These are phyloP conservation scores for Syzygium grande DNA, from an alignment of 345 rosid genomes.

Conservation along the genomic window DNA sequence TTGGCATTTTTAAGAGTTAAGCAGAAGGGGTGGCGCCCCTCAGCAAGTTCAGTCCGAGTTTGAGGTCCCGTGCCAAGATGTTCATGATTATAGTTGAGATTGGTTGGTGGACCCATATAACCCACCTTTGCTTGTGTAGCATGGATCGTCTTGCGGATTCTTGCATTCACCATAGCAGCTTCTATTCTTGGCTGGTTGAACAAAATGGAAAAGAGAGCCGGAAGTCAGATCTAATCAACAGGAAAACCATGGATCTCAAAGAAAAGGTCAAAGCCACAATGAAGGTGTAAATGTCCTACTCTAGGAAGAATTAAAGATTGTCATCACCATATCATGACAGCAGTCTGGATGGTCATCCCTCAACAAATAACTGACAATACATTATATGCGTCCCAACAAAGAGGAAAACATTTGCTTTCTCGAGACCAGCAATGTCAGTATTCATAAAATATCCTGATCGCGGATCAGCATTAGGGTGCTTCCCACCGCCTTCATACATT, in stretches of 20 bases:
- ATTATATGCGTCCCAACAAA: constrained; percentile 91
- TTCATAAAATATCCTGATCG: constrained; percentile 92
- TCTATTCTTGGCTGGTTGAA: constrained; percentile 76
- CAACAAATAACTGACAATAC: background rate
- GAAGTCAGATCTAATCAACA: background rate
- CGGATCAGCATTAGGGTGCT: constrained; percentile 73
- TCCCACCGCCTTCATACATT: constrained; percentile 87
- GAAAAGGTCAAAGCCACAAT: background rate
- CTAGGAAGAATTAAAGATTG: background rate
- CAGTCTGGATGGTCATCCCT: background rate
- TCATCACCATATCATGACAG: background rate
- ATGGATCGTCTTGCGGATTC: constrained; percentile 83
- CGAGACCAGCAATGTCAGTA: constrained; percentile 78
- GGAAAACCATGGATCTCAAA: constrained; percentile 1
- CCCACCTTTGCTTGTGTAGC: constrained; percentile 84
- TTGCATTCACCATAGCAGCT: constrained; percentile 98
- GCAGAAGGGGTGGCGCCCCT: constrained; percentile 71
- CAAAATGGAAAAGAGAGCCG: background rate
- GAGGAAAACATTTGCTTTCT: constrained; percentile 89
- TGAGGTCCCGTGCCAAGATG: constrained; percentile 92
- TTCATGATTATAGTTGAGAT: constrained; percentile 71
- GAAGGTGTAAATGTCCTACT: background rate
- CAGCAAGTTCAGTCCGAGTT: constrained; percentile 66
- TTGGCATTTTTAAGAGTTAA: constrained; percentile 61
- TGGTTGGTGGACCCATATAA: constrained; percentile 70